Percentiles rank a stretch among this genome's conserved stretches.
These are phyloP conservation scores for Puccinia triticina DNA, from an alignment of 1,284 basidiomycete species.

Conservation along the genomic window DNA sequence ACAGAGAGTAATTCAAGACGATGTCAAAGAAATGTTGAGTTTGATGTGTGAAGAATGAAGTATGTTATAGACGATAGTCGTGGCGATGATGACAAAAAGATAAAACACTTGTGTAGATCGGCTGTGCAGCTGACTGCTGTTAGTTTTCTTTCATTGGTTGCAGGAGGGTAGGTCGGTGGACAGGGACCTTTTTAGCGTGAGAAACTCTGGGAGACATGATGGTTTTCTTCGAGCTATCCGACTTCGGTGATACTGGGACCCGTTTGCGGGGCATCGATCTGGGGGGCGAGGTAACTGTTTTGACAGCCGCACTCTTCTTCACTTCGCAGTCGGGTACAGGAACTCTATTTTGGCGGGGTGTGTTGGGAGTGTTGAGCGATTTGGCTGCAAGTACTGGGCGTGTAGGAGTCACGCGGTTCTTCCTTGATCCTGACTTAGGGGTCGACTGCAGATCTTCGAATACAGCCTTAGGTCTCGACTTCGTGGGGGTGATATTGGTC, in stretches of 20 bases:
- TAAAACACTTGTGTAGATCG: too few relatives aligned
- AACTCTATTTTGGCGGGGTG: constrained; percentile 10
- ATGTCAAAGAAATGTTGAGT: too few relatives aligned
- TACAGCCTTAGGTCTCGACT: background rate
- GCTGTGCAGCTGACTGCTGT: too few relatives aligned
- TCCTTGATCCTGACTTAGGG: background rate
- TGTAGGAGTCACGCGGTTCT: background rate
- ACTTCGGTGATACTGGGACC: background rate
- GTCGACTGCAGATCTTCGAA: background rate
- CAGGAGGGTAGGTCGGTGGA: too few relatives aligned
- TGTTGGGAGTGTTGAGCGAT: constrained; percentile 18
- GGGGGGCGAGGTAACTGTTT: background rate
- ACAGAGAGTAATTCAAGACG: too few relatives aligned
- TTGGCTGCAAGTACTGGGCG: constrained; percentile 4
- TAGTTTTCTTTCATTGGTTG: too few relatives aligned
- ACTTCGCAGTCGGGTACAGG: background rate
- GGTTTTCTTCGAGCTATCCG: too few relatives aligned
- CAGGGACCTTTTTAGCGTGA: too few relatives aligned
- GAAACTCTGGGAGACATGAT: too few relatives aligned
- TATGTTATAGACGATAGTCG: too few relatives aligned
- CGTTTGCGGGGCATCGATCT: background rate
- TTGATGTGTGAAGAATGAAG: too few relatives aligned
- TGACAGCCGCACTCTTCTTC: background rate
- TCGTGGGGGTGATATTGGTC: background rate
- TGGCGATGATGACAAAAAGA: too few relatives aligned